A percentile compares a stretch with the other conserved stretches of the same genome.
Conservation (phyloP, 2,329 filamentous ascomycete species). For the Botrytis paeoniae region DNA sequence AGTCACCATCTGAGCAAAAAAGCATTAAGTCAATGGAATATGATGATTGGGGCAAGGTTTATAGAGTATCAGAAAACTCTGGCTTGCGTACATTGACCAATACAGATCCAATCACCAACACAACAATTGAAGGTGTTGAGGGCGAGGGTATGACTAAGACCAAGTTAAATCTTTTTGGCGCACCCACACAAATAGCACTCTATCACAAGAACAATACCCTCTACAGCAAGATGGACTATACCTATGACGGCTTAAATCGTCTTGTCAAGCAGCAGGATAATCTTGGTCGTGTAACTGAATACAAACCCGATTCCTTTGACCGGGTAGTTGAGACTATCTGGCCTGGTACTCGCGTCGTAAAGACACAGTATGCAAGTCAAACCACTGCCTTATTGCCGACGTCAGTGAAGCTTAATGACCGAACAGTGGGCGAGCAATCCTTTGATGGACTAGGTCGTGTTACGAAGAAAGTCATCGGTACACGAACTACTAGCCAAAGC, state of each 20-base stretch:
- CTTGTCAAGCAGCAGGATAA: slow-evolving; percentile 4
- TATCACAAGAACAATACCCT: neutral
- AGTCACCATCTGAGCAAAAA: neutral
- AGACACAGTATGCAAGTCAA: slow-evolving; percentile 13
- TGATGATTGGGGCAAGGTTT: slow-evolving; percentile 11
- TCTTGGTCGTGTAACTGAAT: slow-evolving; percentile 9
- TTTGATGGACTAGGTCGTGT: slow-evolving; percentile 16
- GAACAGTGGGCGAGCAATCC: neutral
- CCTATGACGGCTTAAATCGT: slow-evolving; percentile 10
- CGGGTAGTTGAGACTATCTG: slow-evolving; percentile 14
- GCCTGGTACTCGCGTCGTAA: slow-evolving; percentile 3
- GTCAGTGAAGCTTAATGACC: slow-evolving; percentile 1
- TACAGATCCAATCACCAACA: slow-evolving; percentile 11
- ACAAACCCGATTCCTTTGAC: slow-evolving; percentile 9
- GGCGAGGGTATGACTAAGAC: slow-evolving; percentile 12
- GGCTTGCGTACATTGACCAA: neutral
- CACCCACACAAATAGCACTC: slow-evolving; percentile 6
- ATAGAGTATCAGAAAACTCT: slow-evolving; percentile 1
- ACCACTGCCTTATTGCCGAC: slow-evolving; percentile 10
- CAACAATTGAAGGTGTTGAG: slow-evolving; percentile 10
- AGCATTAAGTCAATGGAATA: neutral
- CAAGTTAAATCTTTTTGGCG: slow-evolving; percentile 10
- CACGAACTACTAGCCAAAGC: slow-evolving; percentile 7
- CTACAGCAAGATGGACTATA: slow-evolving; percentile 18
- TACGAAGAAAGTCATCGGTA: neutral